Base-by-base conservation (phyloP, 2,329 filamentous ascomycete species). In the Xylaria arbuscula region DNA sequence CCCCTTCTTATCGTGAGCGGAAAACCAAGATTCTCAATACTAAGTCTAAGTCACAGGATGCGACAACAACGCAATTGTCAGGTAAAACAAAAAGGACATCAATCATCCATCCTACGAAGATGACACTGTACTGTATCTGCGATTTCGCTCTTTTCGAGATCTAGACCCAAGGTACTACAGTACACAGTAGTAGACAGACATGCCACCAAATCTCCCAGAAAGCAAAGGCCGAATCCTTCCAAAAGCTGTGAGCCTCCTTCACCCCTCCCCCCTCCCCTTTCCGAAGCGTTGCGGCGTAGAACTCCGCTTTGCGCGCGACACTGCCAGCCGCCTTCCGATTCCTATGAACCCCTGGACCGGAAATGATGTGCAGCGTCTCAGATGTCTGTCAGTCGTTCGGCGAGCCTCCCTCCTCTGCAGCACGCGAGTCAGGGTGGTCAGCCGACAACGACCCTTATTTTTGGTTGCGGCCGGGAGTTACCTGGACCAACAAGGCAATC, bases 271-370 rank as follows among this genome's bases (percentile, higher is more conserved):
- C n/a, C 32, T n/a, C 24, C 50, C 17, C 24, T 48, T 48, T 15
- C 42, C 15, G 51, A n/a, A 45, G 32, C 45, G 9, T 59, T 60
- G 65, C 61, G 55, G 65, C 48, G 55, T 42, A 19, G 48, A 28
- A 54, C 32, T 38, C 40, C 34, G 28, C 38, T 54, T 57, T 15
- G 22, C 42, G 24, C 45, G 38, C 22, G 24, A 54, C 50, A 28
- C 45, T 67, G 10, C 19, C 47, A 19, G 55, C 64, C 64, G 48
- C 53, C 53, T 51, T 48, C 50, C 60, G 32, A 67, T 50, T 47
- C 47, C 15, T 54, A n/a, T n/a, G 34, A 55, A 28, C 55, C 65
- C 38, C 60, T 64, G 48, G 24, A 10, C 22, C 22, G 38, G 2
- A 24, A 59, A 38, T 42, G 32, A 40, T 3, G 34, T 42, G 48